phyloP scores from a whole-genome alignment of 225 moss, liverwort and hornwort species.

The Asterella californica region DNA sequence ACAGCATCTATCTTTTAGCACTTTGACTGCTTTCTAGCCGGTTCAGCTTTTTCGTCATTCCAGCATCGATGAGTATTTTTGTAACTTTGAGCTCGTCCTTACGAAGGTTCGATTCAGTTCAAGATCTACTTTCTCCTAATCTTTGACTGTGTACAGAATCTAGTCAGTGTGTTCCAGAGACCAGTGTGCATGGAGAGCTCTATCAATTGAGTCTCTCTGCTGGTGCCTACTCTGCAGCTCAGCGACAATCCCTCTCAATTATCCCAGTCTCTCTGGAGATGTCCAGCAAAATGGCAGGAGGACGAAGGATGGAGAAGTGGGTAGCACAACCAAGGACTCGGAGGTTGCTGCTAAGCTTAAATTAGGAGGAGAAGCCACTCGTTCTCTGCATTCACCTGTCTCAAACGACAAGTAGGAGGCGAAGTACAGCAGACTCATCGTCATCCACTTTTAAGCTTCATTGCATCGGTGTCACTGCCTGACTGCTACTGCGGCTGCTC shows the following conservation, averaged over 20 bases:
- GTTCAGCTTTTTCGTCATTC: background rate
- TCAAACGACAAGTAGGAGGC: conserved; percentile 7
- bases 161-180: background rate
- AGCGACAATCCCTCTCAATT: background rate
- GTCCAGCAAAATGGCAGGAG: background rate
- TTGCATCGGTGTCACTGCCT: background rate
- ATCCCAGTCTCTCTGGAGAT: background rate
- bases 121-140: background rate
- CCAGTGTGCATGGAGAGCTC: background rate
- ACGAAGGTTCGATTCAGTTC: background rate
- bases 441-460: background rate
- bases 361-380: background rate
- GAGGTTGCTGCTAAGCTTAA: conserved; percentile 10
- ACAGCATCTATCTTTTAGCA: background rate
- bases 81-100: background rate
- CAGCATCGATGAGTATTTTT: background rate
- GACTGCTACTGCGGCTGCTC: background rate
- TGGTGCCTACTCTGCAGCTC: background rate
- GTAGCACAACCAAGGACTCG: background rate
- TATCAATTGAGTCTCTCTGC: background rate
- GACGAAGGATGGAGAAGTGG: background rate
- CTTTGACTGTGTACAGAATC: background rate
- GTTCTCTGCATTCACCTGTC: conserved; percentile 2
- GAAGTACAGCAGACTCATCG: conserved; percentile 2
- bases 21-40: background rate